A percentile compares a stretch with the other conserved stretches of the same genome.
These are phyloP conservation scores for Lachnellula cervina DNA, from an alignment of 2,329 filamentous ascomycete genomes.

Conservation along the genomic window DNA sequence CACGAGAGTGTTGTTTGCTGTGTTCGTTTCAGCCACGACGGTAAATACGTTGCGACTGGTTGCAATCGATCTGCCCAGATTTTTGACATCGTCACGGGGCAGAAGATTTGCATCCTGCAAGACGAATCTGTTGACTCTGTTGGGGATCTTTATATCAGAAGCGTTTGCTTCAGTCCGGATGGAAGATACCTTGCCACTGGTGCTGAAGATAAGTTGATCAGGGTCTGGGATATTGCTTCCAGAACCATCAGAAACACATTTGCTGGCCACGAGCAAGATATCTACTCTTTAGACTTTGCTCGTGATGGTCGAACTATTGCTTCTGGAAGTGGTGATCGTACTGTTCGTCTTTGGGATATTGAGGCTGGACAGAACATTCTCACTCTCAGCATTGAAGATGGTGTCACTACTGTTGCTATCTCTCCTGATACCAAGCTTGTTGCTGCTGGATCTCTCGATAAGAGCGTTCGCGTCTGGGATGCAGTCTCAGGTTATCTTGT, in stretches of 20 bases:
- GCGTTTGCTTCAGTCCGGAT: conserved; percentile 97
- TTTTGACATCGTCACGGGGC: conserved; percentile 83
- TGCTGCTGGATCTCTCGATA: conserved; percentile 90
- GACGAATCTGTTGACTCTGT: conserved; percentile 83
- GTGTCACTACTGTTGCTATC: conserved; percentile 95
- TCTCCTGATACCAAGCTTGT: conserved; percentile 93
- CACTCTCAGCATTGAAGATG: conserved; percentile 89
- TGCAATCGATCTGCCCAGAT: conserved; percentile 99
- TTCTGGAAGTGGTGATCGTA: conserved; percentile 90
- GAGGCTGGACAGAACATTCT: conserved; percentile 76
- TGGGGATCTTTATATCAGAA: conserved; percentile 93
- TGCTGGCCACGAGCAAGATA: conserved; percentile 96
- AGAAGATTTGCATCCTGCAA: conserved; percentile 84
- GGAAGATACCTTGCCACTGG: conserved; percentile 91
- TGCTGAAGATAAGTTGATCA: conserved; percentile 94
- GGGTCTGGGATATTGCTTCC: conserved; percentile 91
- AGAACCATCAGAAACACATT: conserved; percentile 88
- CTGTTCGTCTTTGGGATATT: conserved; percentile 94
- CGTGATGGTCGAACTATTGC: conserved; percentile 91
- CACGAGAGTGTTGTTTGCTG: conserved; percentile 98
- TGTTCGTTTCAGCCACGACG: conserved; percentile 92
- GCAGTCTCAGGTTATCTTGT: conserved; percentile 79
- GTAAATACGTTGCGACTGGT: conserved; percentile 91
- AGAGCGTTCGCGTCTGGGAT: conserved; percentile 98
- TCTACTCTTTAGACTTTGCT: conserved; percentile 94